These are phyloP conservation scores for Dictyostelium intermedium DNA, from an alignment of 78 protist genomes.

Conservation along the genomic window DNA sequence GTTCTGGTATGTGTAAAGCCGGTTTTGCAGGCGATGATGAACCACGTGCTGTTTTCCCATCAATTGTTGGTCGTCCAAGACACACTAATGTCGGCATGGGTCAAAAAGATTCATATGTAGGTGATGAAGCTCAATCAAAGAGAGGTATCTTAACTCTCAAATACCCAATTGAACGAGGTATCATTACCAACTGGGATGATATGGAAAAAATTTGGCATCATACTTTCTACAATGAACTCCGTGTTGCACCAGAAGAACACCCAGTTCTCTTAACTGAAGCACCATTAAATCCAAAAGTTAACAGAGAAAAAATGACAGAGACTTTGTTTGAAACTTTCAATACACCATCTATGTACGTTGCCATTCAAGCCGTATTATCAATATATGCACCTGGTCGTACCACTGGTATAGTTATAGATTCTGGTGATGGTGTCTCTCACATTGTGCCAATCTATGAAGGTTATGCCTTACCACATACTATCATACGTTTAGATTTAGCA, in stretches of 20 bases:
- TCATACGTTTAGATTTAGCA: conserved; percentile 57
- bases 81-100: conserved; percentile 92
- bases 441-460: conserved; percentile 94
- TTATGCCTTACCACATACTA: conserved; percentile 84
- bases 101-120: conserved; percentile 73
- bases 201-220: conserved; percentile 50
- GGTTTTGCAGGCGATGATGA: conserved; percentile 92
- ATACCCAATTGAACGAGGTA: conserved; percentile 78
- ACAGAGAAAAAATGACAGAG: conserved; percentile 92
- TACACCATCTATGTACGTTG: conserved; percentile 82
- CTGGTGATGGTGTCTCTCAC: conserved; percentile 91
- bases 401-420: conserved; percentile 92
- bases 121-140: conserved; percentile 84
- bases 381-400: conserved; percentile 93
- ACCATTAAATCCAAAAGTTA: conserved; percentile 81
- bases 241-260: conserved; percentile 81
- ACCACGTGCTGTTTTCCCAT: conserved; percentile 92
- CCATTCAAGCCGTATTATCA: conserved; percentile 82
- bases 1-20: conserved; percentile 70
- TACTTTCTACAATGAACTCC: conserved; percentile 44
- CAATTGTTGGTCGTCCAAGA: conserved; percentile 93
- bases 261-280: conserved; percentile 95
- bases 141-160: conserved; percentile 83
- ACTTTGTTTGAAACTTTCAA: conserved; percentile 88
- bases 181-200: conserved; percentile 41